Base-by-base conservation (phyloP, 2,329 filamentous ascomycete genomes). In the Cercospora citrullina region DNA sequence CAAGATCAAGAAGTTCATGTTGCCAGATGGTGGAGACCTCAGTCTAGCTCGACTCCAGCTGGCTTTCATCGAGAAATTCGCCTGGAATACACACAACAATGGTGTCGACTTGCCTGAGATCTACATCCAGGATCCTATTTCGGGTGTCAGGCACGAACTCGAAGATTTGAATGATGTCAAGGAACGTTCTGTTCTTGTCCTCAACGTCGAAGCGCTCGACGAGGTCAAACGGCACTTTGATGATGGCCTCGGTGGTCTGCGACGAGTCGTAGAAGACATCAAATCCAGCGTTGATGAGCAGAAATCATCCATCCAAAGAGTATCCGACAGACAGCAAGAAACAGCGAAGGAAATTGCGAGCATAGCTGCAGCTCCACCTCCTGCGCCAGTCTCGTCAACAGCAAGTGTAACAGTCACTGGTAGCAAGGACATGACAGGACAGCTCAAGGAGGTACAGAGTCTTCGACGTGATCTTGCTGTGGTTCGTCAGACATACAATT, bases 41-140 rank as follows among this genome's bases (percentile, higher is more conserved):
- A 94, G 92, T 2, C 90, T 97, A 68, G 93, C 93, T 1, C 88
- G 94, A 26, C 81, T 99, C 67, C 94, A 99, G 79, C 86, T 99
- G 30, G 94, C 95, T 0, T 99, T 99, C 75, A 99, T 99, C 74
- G 95, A 99, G 74, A 99, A 97, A 78, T 99, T 99, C 77, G 95
- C 94, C 0, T 99, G 96, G 94, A 98, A 97, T 75, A 97, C 94
- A 0, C 94, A 98, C 74, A 91, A 93, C 69, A 96, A 97, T 75
- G 95, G 95, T 7, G 88, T 89, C 14, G 95, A 99, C 77, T 82
- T 99, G 57, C 95, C 95, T 0, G 95, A 99, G 75, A 98, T 99
- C 16, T 97, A 99, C 78, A 95, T 99, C 16, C 95, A 99, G 79
- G 95, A 99, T 78, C 91, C 94, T 0, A 87, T 97, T 2, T 98